Conservation (phyloP, 306 rosid genomes). For the Casuarina cunninghamiana region DNA sequence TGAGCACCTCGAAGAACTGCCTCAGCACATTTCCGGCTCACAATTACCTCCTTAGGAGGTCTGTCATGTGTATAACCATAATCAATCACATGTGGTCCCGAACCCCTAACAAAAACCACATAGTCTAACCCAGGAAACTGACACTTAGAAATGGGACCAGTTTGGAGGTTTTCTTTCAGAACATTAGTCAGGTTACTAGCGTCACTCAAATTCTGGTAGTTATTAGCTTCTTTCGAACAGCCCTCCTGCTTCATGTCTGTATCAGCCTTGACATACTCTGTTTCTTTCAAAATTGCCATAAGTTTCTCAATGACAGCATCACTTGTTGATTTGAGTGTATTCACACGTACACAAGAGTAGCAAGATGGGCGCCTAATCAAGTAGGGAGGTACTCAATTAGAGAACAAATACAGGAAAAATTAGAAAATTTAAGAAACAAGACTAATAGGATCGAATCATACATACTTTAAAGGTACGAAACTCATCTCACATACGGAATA, state of each 20-base stretch:
- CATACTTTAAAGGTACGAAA: not conserved
- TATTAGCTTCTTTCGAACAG: conserved; percentile 2
- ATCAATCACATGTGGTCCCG: conserved; percentile 74
- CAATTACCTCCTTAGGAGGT: conserved; percentile 81
- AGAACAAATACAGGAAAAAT: not conserved
- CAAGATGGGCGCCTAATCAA: conserved; percentile 70
- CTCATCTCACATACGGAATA: not conserved
- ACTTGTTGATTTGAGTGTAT: conserved; percentile 58
- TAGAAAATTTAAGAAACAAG: conserved; percentile 11
- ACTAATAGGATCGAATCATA: not conserved
- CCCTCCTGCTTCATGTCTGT: conserved; percentile 3
- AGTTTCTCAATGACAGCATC: conserved; percentile 64
- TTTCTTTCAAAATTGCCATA: conserved; percentile 31
- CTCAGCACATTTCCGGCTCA: conserved; percentile 94
- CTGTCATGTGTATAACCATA: conserved; percentile 51
- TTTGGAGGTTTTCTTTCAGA: conserved; percentile 29
- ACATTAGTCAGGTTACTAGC: conserved; percentile 23
- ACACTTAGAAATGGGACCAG: conserved; percentile 56
- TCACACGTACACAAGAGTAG: conserved; percentile 88
- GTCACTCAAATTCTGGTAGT: conserved; percentile 5
- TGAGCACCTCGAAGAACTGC: conserved; percentile 98
- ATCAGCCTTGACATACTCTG: conserved; percentile 24
- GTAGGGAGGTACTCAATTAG: not conserved
- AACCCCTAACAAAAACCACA: conserved; percentile 78
- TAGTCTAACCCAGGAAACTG: conserved; percentile 68